A percentile compares a stretch with the other conserved stretches of the same genome.
phyloP scores from a whole-genome alignment of 148 eudicot genomes.

The Cornus suecica region DNA sequence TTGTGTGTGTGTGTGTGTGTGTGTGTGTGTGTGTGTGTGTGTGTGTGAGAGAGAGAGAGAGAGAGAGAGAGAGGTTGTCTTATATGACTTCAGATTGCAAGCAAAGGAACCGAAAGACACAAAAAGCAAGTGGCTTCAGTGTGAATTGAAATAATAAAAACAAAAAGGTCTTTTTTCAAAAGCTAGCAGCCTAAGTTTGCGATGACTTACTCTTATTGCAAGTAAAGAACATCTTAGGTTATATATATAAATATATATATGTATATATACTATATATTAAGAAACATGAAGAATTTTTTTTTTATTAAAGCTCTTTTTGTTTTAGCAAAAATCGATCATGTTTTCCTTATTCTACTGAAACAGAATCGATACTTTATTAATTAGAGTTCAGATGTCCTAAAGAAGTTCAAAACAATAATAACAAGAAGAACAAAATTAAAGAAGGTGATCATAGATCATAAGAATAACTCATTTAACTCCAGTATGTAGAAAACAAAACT shows the following conservation, averaged over 20 bases:
- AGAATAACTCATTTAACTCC: not conserved
- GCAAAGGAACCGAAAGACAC: not conserved
- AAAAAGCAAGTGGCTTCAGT: not conserved
- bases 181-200: not conserved
- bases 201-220: not conserved
- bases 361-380: no score
- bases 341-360: no score
- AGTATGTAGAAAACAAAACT: not conserved
- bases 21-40: not conserved
- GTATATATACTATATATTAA: no score
- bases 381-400: no score
- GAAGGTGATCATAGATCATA: not conserved
- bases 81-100: not conserved
- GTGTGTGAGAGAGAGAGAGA: not conserved
- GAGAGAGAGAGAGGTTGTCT: not conserved
- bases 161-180: not conserved
- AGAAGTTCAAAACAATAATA: no score
- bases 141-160: slow-evolving; percentile 1
- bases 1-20: not conserved
- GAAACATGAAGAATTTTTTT: no score
- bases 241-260: no score
- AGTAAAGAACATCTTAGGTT: not conserved
- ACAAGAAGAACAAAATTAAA: not conserved
- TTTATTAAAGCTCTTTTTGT: no score
- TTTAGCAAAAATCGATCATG: not conserved